Base-by-base conservation (phyloP, 2,329 filamentous ascomycete genomes). In the Fusarium scirpi region DNA sequence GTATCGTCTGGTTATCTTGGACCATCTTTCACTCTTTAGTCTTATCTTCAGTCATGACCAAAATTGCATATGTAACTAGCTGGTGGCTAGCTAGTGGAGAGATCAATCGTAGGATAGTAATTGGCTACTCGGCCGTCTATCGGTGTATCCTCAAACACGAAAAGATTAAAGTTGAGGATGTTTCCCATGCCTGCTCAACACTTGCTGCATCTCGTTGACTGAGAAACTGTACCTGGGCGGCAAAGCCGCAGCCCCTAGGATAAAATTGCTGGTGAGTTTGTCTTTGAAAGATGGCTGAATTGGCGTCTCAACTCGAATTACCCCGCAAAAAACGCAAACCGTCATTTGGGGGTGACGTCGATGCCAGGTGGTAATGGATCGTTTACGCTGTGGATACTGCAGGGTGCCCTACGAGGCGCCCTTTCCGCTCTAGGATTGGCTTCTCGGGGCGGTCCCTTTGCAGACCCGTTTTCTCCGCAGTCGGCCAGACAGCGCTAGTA, bases 311-410 rank as follows among this genome's bases (percentile, higher is more conserved):
- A 52, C 49, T 38, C 27, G n/a, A 52, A 32, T 44, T 71, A 74
- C 71, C 71, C 71, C 71, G 69, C 71, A 74, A 71, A 73, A 68
- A 60, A 58, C 34, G 58, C 44, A 58, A 62, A 52, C 47, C 56
- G 52, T 57, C 62, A 66, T 54, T 44, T 51, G 45, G 44, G 57
- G 58, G 73, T 75, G 73, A 75, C 71, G 73, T 75, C 62, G 69
- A 53, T 63, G 59, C 56, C 49, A 52, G 49, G 52, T 68, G 29
- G 49, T 52, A 52, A 52, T 52, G 49, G 56, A 48, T 53, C 55
- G 52, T 47, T 67, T 44, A 32, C 38, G 47, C 27, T 51, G 49
- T 49, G 62, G 58, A 22, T 29, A 43, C 60, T 52, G 48, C 22
- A 54, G 59, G 53, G 53, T 64, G 54, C 63, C 63, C 55, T 71